These are phyloP conservation scores for Neurospora africana DNA, from an alignment of 495 filamentous ascomycete genomes.

Conservation along the genomic window DNA sequence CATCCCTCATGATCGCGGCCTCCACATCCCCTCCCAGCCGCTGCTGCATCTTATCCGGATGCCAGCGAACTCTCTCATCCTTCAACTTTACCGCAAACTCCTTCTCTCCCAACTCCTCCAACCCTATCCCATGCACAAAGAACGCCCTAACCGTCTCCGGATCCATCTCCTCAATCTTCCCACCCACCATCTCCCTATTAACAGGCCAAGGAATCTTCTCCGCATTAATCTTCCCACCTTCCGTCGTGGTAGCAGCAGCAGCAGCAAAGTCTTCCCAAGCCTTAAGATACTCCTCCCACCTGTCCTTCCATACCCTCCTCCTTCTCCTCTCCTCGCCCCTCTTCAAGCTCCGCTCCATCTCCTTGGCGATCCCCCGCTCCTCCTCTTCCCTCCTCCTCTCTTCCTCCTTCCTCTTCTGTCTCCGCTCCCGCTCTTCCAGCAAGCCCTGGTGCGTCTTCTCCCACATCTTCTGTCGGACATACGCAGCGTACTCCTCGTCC, in stretches of 20 bases:
- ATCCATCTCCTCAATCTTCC: slow-evolving; percentile 14
- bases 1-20: slow-evolving; percentile 53
- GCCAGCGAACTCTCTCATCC: slow-evolving; percentile 82
- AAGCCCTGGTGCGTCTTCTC: slow-evolving; percentile 67
- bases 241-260: slow-evolving; percentile 12
- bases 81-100: slow-evolving; percentile 58
- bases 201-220: slow-evolving; percentile 70
- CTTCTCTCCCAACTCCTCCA: slow-evolving; percentile 50
- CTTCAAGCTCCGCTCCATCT: slow-evolving; percentile 40
- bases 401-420: slow-evolving; percentile 28
- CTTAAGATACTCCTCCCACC: slow-evolving; percentile 55
- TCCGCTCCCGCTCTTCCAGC: slow-evolving; percentile 41
- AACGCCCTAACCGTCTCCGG: slow-evolving; percentile 27
- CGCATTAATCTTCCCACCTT: slow-evolving; percentile 28
- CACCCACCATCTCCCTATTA: slow-evolving; percentile 40
- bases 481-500: slow-evolving; percentile 80
- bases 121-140: slow-evolving; percentile 30
- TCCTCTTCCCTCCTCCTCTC: slow-evolving; percentile 31
- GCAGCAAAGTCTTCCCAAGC: slow-evolving; percentile 44
- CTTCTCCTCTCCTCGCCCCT: slow-evolving; percentile 32
- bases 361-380: slow-evolving; percentile 37
- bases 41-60: slow-evolving; percentile 97
- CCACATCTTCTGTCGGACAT: slow-evolving; percentile 86
- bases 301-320: slow-evolving; percentile 25
- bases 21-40: slow-evolving; percentile 61